Conservation (phyloP, 768 basidiomycete genomes). For the Termitomyces sp. region DNA sequence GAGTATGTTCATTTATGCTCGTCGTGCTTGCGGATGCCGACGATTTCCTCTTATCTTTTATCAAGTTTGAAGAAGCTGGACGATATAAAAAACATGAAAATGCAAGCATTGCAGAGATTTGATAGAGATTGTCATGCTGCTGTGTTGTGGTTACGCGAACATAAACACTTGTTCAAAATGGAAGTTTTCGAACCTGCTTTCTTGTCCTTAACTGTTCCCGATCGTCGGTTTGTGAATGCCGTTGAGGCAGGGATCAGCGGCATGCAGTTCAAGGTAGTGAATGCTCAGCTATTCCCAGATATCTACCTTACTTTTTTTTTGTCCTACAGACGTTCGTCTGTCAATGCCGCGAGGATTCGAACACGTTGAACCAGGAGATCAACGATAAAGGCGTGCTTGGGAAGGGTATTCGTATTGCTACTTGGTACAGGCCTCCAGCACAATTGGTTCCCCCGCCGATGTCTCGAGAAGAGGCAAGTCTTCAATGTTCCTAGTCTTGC, state of each 20-base stretch:
- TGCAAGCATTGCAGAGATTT: slow-evolving; percentile 44
- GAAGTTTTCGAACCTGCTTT: slow-evolving; percentile 84
- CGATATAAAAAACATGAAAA: slow-evolving; percentile 51
- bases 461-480: slow-evolving; percentile 48
- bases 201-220: slow-evolving; percentile 64
- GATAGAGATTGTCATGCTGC: slow-evolving; percentile 60
- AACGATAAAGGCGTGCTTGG: slow-evolving; percentile 60
- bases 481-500: background rate
- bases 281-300: background rate
- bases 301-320: background rate
- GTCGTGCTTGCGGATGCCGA: background rate
- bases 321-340: slow-evolving; percentile 73
- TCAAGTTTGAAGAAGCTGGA: slow-evolving; percentile 51
- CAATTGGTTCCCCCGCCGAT: slow-evolving; percentile 49
- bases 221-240: slow-evolving; percentile 54
- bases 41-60: background rate
- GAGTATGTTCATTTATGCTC: slow-evolving; percentile 19
- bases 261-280: slow-evolving; percentile 55
- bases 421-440: slow-evolving; percentile 57
- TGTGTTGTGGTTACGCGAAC: slow-evolving; percentile 67
- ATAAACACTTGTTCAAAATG: slow-evolving; percentile 65
- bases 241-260: slow-evolving; percentile 68
- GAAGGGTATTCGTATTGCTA: slow-evolving; percentile 49
- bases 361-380: slow-evolving; percentile 58
- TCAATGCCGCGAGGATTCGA: slow-evolving; percentile 78